These are phyloP conservation scores for Elaeis guineensis DNA, from an alignment of 176 grass and related monocot species.

Conservation along the genomic window DNA sequence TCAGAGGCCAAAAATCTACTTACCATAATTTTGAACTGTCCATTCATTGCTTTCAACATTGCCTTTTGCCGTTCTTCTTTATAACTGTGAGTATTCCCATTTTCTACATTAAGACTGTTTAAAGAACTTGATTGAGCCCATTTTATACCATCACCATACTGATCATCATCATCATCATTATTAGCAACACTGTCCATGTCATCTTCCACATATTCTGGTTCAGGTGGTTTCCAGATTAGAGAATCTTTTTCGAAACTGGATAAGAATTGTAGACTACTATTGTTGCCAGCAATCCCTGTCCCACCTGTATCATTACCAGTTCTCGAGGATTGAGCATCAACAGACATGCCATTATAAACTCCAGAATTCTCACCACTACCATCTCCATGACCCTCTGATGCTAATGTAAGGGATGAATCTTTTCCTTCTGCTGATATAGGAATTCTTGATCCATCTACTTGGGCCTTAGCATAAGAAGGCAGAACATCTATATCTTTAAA, in stretches of 20 bases:
- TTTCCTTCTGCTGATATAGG: slow-evolving; percentile 5
- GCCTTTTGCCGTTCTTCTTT: slow-evolving; percentile 53
- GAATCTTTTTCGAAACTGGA: slow-evolving; percentile 47
- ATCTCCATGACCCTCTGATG: slow-evolving; percentile 10
- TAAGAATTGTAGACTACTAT: slow-evolving; percentile 14
- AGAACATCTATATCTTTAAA: slow-evolving; percentile 11
- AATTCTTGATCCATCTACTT: background rate
- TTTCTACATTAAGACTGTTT: slow-evolving; percentile 22
- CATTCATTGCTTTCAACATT: slow-evolving; percentile 90
- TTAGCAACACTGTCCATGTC: slow-evolving; percentile 29
- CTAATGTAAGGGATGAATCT: slow-evolving; percentile 21
- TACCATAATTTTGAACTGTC: slow-evolving; percentile 87
- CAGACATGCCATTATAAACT: slow-evolving; percentile 5
- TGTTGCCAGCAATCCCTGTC: slow-evolving; percentile 31
- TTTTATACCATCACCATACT: slow-evolving; percentile 35
- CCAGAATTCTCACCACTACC: slow-evolving; percentile 6
- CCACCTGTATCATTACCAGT: slow-evolving; percentile 37
- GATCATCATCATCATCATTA: slow-evolving; percentile 38
- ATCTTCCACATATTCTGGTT: slow-evolving; percentile 50
- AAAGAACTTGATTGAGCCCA: slow-evolving; percentile 62
- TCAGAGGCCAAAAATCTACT: slow-evolving; percentile 66
- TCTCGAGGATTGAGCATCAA: slow-evolving; percentile 29
- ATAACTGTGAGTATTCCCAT: slow-evolving; percentile 19
- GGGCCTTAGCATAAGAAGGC: background rate
- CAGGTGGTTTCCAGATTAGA: slow-evolving; percentile 62